Base-by-base conservation (phyloP, 768 basidiomycete species). In the Suillus paluster region DNA sequence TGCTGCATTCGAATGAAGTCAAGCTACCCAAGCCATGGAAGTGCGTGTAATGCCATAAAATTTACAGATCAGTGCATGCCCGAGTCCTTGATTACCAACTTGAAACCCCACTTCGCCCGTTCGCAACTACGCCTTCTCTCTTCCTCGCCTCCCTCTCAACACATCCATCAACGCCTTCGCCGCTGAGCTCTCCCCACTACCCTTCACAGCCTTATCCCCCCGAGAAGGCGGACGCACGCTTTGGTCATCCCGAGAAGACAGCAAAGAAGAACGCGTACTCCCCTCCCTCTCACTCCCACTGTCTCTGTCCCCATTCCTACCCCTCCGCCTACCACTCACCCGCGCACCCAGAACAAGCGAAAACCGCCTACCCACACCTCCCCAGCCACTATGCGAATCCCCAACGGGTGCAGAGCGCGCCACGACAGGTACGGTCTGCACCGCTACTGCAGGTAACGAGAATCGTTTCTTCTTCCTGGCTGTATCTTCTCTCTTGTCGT, bases 381-480 rank as follows among this genome's bases (percentile, higher is more conserved):
- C 65, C 36, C 58, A 70, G 23, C 64, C 67, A 17, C 23, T 42
- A 48, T 64, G 58, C 27, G 10, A 63, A 61, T 52, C 70, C 65
- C 50, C 67, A 64, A 5, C 71, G 64, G 48, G 75, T 42, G 69
- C 66, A 4, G 84, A 83, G 21, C 85, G 81, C 23, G 88, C 84
- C 33, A 86, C 89, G 15, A 93, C 90, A 19, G 83, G 85, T 34
- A 86, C 86, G 34, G 86, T 86, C 65, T 92, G 90, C 71, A 93
- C 65, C 41, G 88, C 90, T 41, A 94, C 79, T n/a, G 89, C 89
- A 50, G 91, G 90, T 55, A 90, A 63, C 54, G 92, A 92, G 68
- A 92, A 92, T 42, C 90, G 83, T 70, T 91, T 90, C 68, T 79
- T 79, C 67, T 85, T 73, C 66, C 88, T 76, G 48, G 81, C 83